These are phyloP conservation scores for Myochromella boudieri DNA, from an alignment of 768 basidiomycete genomes.

Conservation along the genomic window DNA sequence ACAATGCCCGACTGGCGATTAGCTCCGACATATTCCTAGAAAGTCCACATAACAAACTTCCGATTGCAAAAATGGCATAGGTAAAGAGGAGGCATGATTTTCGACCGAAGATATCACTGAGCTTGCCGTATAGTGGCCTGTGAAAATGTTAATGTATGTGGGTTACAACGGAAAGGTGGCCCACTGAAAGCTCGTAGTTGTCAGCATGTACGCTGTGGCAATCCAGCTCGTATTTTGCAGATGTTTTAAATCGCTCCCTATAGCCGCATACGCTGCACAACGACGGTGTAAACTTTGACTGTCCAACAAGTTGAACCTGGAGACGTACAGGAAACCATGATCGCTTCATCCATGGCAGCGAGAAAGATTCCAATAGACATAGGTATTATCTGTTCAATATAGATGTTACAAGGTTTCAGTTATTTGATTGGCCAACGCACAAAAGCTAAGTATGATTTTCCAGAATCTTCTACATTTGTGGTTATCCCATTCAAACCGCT, in stretches of 20 bases:
- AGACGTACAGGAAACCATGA: constrained; percentile 44
- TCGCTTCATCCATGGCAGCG: constrained; percentile 48
- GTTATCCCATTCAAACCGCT: too few species aligned
- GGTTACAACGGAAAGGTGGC: not conserved
- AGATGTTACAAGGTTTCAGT: too few species aligned
- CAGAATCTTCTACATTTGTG: constrained; percentile 12
- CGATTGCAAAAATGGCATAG: constrained; percentile 52
- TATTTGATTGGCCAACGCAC: too few species aligned
- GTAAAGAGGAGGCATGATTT: constrained; percentile 58
- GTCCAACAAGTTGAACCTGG: too few species aligned
- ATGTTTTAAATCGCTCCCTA: constrained; percentile 59
- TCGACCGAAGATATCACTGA: constrained; percentile 65
- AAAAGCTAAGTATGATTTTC: constrained; percentile 23
- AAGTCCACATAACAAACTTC: constrained; percentile 53
- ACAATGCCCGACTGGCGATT: constrained; percentile 49
- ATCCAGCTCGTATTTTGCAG: constrained; percentile 70
- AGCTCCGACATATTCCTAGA: constrained; percentile 55
- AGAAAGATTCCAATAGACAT: constrained; percentile 50
- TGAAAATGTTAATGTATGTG: too few species aligned
- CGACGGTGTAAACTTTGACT: too few species aligned
- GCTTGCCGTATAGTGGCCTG: constrained; percentile 64
- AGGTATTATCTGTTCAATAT: constrained; percentile 44
- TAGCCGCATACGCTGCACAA: constrained; percentile 56
- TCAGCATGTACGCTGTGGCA: constrained; percentile 61
- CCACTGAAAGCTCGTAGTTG: constrained; percentile 64